Conservation (phyloP, 768 basidiomycete species). For the Imleria badia region DNA sequence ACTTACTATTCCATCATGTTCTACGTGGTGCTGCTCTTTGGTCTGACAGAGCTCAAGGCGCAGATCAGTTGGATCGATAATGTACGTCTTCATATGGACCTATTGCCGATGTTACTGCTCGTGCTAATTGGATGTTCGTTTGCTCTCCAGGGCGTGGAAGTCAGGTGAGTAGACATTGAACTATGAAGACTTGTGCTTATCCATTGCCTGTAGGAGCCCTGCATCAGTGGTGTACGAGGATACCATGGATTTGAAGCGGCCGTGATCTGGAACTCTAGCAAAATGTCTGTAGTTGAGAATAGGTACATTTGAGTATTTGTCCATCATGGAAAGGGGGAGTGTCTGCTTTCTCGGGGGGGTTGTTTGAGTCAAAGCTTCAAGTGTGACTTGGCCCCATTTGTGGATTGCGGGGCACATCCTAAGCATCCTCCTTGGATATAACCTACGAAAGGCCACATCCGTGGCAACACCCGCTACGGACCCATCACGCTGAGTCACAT, state of each 20-base stretch:
- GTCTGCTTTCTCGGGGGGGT: too few species aligned
- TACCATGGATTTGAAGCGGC: neutral
- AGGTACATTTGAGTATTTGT: too few species aligned
- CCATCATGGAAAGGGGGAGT: too few species aligned
- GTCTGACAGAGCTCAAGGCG: slow-evolving; percentile 51
- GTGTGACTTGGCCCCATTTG: too few species aligned
- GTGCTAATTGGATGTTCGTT: neutral
- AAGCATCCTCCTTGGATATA: too few species aligned
- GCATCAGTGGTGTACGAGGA: slow-evolving; percentile 29
- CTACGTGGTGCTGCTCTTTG: slow-evolving; percentile 48
- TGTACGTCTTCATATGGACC: slow-evolving; percentile 30
- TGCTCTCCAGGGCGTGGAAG: slow-evolving; percentile 34
- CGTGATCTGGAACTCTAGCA: neutral
- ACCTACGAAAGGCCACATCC: too few species aligned
- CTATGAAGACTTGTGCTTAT: neutral
- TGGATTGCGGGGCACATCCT: too few species aligned
- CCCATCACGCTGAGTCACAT: too few species aligned
- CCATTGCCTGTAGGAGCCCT: slow-evolving; percentile 20
- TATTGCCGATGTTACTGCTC: too few species aligned
- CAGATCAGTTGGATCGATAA: slow-evolving; percentile 45
- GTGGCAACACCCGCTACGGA: too few species aligned
- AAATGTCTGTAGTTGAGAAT: neutral
- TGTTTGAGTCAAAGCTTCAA: too few species aligned
- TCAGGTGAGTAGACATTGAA: slow-evolving; percentile 23
- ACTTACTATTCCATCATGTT: slow-evolving; percentile 15